Percentiles rank a stretch among this genome's conserved stretches.
Conservation (phyloP, 305 asterid species). For the Solanum hybrid region DNA sequence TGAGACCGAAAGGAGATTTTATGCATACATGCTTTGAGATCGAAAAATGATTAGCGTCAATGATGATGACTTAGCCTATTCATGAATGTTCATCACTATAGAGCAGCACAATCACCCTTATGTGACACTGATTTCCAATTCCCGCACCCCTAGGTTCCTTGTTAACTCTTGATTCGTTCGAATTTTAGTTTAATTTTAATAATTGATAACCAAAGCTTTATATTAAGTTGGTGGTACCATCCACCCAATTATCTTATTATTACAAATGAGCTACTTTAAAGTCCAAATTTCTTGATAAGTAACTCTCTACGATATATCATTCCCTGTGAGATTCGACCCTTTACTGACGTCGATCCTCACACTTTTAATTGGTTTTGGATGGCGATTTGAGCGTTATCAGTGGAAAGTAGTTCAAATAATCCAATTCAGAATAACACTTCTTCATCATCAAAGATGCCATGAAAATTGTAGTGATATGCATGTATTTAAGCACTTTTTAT, state of each 20-base stretch:
- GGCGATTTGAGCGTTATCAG: background rate
- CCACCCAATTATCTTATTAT: background rate
- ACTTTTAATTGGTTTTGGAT: background rate
- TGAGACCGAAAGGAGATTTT: too few species aligned
- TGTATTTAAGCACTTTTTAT: background rate
- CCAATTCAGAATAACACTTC: background rate
- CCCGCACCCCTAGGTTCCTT: background rate
- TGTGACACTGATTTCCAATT: background rate
- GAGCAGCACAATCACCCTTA: background rate
- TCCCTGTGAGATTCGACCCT: background rate
- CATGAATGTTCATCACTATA: background rate
- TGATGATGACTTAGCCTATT: background rate
- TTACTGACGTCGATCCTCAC: background rate
- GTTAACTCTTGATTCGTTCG: background rate
- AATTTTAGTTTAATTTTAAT: background rate
- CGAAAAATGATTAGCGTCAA: too few species aligned
- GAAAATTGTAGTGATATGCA: background rate
- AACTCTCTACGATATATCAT: background rate
- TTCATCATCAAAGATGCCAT: background rate
- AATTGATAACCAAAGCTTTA: background rate
- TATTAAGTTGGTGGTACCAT: too few species aligned
- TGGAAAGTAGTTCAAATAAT: background rate
- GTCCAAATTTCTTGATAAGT: background rate
- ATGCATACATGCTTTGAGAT: too few species aligned
- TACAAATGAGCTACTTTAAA: background rate